Percentiles rank a stretch among this genome's conserved stretches.
Conservation (phyloP, 805 yeast genomes). For the Middelhovenomyces tepae region DNA sequence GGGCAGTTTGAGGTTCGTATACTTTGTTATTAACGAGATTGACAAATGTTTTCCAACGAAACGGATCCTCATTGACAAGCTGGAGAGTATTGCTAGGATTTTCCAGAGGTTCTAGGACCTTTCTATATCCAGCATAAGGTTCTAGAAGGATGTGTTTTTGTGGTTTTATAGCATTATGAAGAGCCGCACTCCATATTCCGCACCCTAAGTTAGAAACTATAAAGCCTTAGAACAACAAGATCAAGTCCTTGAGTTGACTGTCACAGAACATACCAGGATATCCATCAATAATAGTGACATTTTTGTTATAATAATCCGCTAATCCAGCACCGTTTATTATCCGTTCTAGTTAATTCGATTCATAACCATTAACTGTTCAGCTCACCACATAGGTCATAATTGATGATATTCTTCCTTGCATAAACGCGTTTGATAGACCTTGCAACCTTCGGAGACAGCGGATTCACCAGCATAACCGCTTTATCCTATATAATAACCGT, state of each 20-base stretch:
- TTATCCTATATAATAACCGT: constrained; percentile 1
- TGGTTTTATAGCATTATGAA: constrained; percentile 57
- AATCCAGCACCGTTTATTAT: constrained; percentile 43
- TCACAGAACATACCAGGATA: constrained; percentile 27
- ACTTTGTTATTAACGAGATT: constrained; percentile 37
- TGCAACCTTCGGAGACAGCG: constrained; percentile 1
- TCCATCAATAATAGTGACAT: constrained; percentile 25
- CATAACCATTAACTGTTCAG: constrained; percentile 18
- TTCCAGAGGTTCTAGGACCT: constrained; percentile 12
- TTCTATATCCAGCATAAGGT: constrained; percentile 29
- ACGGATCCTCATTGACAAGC: constrained; percentile 44
- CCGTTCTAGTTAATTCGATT: constrained; percentile 17
- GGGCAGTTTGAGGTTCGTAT: constrained; percentile 31
- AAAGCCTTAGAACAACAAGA: background rate
- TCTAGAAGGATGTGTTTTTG: constrained; percentile 57
- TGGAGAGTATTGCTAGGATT: constrained; percentile 21
- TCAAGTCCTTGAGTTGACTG: too few species aligned
- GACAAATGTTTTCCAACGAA: constrained; percentile 55
- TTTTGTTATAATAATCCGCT: constrained; percentile 28
- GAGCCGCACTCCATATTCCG: constrained; percentile 50
- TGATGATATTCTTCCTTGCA: constrained; percentile 21
- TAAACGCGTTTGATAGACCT: constrained; percentile 13
- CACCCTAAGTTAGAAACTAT: constrained; percentile 38
- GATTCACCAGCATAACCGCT: background rate
- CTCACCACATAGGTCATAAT: constrained; percentile 18